phyloP scores from a whole-genome alignment of 805 yeast species.

The Ogataea wickerhamii region DNA sequence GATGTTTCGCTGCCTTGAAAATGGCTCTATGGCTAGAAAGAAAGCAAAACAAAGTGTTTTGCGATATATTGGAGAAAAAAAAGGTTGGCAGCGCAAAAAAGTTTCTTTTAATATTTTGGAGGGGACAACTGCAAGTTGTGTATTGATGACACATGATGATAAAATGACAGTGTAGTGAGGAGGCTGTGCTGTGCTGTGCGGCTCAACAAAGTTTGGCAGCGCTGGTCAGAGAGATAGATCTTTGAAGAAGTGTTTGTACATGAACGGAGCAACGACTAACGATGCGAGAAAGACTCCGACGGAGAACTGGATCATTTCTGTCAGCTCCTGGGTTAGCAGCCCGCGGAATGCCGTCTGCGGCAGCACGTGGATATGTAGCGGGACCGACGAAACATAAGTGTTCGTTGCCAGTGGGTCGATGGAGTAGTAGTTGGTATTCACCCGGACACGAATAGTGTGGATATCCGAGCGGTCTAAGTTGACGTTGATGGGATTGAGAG shows the following conservation, averaged over 20 bases:
- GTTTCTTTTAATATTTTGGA: too few species aligned
- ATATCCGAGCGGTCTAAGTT: constrained; percentile 1
- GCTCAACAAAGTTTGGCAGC: too few species aligned
- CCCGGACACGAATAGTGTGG: constrained; percentile 10
- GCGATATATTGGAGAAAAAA: not conserved
- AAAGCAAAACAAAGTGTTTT: constrained; percentile 1
- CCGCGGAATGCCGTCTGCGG: constrained; percentile 6
- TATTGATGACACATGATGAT: too few species aligned
- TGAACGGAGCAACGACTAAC: constrained; percentile 3
- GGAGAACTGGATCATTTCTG: constrained; percentile 8
- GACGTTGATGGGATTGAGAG: constrained; percentile 24
- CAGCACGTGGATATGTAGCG: constrained; percentile 14
- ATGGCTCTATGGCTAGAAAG: not conserved
- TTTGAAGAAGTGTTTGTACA: constrained; percentile 2
- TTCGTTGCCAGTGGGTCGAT: constrained; percentile 6
- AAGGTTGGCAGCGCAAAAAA: constrained; percentile 4
- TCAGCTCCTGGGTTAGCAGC: constrained; percentile 13
- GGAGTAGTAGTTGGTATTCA: constrained; percentile 21
- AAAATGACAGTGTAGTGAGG: too few species aligned
- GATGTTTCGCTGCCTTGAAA: constrained; percentile 1
- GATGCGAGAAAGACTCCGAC: constrained; percentile 7
- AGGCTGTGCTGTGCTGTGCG: too few species aligned
- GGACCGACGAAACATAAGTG: constrained; percentile 9
- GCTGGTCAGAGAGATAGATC: too few species aligned
- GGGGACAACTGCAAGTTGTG: too few species aligned